Conservation (phyloP, 2,329 filamentous ascomycete genomes). For the Fusarium virguliforme region DNA sequence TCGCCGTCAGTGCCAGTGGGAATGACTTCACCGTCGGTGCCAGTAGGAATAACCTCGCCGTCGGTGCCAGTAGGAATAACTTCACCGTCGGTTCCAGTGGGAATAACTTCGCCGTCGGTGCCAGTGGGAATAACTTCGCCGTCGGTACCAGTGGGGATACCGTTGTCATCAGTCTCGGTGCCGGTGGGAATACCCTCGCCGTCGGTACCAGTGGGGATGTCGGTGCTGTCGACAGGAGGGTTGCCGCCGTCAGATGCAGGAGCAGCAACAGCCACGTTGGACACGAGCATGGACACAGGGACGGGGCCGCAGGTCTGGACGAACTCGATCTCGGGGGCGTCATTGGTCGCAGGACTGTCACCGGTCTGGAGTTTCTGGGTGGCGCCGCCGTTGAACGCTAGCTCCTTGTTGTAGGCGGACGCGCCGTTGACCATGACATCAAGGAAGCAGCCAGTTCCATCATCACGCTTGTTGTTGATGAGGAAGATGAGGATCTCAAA, state of each 20-base stretch:
- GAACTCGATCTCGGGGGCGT: not conserved
- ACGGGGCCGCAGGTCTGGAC: conserved; percentile 29
- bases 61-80: conserved; percentile 47
- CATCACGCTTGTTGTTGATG: conserved; percentile 16
- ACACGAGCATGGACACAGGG: not conserved
- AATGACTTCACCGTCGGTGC: not conserved
- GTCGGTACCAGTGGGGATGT: not conserved
- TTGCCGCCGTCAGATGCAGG: not conserved
- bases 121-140: conserved; percentile 12
- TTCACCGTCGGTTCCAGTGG: conserved; percentile 43
- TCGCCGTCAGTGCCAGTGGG: not conserved
- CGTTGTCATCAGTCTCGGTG: not conserved
- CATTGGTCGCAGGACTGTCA: fast-evolving
- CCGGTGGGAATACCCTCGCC: not conserved
- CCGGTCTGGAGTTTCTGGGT: fast-evolving
- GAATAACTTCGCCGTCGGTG: conserved; percentile 27
- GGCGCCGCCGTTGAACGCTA: not conserved
- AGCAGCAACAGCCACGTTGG: conserved; percentile 24
- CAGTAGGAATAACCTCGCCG: not conserved
- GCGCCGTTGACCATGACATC: conserved; percentile 9
- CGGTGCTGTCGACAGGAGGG: not conserved
- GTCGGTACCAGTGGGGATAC: not conserved
- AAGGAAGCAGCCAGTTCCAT: conserved; percentile 16
- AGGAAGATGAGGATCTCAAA: not conserved
- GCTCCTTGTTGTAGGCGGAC: not conserved